Conservation (phyloP, 116 monocot genomes). For the Zostera marina region DNA sequence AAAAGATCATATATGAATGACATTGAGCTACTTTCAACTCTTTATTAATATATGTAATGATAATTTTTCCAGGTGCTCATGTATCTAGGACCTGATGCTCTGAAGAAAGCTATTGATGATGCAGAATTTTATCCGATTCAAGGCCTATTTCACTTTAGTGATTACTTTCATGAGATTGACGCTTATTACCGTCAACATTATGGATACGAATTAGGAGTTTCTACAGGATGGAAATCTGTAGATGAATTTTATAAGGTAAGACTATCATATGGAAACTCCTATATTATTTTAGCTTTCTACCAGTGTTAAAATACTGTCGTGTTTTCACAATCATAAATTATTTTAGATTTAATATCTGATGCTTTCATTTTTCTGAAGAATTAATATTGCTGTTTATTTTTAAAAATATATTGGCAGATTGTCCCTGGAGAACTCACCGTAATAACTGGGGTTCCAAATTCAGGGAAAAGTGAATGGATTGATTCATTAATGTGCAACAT, state of each 20-base stretch:
- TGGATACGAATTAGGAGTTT: slow-evolving; percentile 20
- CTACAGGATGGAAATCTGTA: slow-evolving; percentile 27
- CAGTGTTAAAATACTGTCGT: too few species aligned
- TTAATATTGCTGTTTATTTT: not conserved
- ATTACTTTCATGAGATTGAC: slow-evolving; percentile 31
- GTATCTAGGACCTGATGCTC: slow-evolving; percentile 50
- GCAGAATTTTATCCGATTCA: slow-evolving; percentile 60
- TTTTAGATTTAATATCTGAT: too few species aligned
- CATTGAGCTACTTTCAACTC: too few species aligned
- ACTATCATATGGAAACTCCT: slow-evolving; percentile 8
- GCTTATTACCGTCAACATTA: slow-evolving; percentile 16
- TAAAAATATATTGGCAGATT: slow-evolving; percentile 27
- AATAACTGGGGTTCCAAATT: slow-evolving; percentile 87
- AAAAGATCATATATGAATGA: too few species aligned
- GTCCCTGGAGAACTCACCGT: slow-evolving; percentile 89
- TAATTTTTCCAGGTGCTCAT: slow-evolving; percentile 56
- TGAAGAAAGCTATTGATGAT: slow-evolving; percentile 54
- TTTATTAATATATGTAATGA: too few species aligned
- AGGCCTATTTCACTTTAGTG: slow-evolving; percentile 28
- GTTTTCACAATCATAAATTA: too few species aligned
- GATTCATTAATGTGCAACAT: slow-evolving; percentile 91
- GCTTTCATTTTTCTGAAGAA: too few species aligned
- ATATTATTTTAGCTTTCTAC: too few species aligned
- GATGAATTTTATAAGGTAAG: slow-evolving; percentile 29
- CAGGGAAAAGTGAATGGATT: slow-evolving; percentile 99